phyloP scores from a whole-genome alignment of 2,329 filamentous ascomycete species.

The Stemphylium vesicarium region DNA sequence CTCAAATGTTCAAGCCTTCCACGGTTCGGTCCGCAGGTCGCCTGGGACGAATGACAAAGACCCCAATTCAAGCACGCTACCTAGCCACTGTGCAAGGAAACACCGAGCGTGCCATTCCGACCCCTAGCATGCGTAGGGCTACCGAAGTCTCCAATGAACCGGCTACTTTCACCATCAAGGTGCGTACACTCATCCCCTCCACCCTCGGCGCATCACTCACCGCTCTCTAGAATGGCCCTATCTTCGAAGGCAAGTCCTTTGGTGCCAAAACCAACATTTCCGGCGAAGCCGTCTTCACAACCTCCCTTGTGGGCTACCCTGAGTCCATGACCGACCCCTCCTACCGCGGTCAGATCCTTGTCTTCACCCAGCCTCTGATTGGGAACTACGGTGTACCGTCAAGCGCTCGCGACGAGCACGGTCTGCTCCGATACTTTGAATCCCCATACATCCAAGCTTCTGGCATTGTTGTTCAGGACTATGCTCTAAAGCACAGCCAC shows the following conservation, averaged over 20 bases:
- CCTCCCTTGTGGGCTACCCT: constrained; percentile 95
- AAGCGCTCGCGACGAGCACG: constrained; percentile 80
- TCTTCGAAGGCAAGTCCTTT: constrained; percentile 96
- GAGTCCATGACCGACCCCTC: constrained; percentile 79
- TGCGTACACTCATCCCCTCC: constrained; percentile 52
- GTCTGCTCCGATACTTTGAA: constrained; percentile 96
- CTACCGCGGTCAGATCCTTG: constrained; percentile 87
- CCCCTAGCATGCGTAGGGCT: constrained; percentile 59
- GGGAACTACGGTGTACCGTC: constrained; percentile 98
- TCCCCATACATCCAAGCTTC: constrained; percentile 96
- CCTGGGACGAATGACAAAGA: constrained; percentile 57
- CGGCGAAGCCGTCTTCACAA: constrained; percentile 98
- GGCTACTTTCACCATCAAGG: constrained; percentile 93
- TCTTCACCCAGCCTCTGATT: constrained; percentile 97
- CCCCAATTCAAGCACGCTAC: constrained; percentile 55
- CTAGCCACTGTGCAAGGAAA: constrained; percentile 73
- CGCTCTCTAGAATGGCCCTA: constrained; percentile 76
- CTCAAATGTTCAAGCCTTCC: constrained; percentile 61
- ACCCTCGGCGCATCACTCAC: constrained; percentile 39
- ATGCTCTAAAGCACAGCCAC: constrained; percentile 92
- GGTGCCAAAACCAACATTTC: constrained; percentile 96
- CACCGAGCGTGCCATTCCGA: constrained; percentile 72
- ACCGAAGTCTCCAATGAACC: constrained; percentile 75
- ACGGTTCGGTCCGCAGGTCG: constrained; percentile 51
- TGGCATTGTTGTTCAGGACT: constrained; percentile 94